Evolutionary conservation across 306 rosid genomes (phyloP).

Genomic region (Dalbergia cochinchinensis): DNA sequence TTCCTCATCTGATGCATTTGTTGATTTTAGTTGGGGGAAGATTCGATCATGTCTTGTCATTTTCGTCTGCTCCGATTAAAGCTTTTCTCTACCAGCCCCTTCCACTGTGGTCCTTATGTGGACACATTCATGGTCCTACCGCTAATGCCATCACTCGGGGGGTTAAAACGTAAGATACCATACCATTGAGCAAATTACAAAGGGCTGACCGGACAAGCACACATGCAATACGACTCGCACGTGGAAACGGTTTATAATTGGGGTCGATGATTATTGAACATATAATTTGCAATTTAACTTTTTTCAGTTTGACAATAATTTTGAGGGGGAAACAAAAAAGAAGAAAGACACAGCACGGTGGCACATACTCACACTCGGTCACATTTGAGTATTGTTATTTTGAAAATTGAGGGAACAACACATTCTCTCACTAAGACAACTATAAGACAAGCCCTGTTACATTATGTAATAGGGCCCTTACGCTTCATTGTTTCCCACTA

Average conservation of each 20-base stretch:
- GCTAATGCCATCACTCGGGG: conserved; percentile 30
- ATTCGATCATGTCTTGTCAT: conserved; percentile 53
- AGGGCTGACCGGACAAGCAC: conserved; percentile 55
- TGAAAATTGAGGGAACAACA: conserved; percentile 49
- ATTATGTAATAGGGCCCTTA: conserved; percentile 60
- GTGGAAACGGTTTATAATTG: conserved; percentile 32
- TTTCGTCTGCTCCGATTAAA: conserved; percentile 49
- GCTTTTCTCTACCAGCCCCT: conserved; percentile 37
- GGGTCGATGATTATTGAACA: conserved; percentile 23
- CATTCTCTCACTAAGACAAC: conserved; percentile 60
- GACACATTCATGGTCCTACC: not conserved
- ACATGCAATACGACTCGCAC: conserved; percentile 51
- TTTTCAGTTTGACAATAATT: not conserved
- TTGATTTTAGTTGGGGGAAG: conserved; percentile 51
- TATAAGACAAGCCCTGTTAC: conserved; percentile 62
- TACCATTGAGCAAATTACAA: conserved; percentile 47
- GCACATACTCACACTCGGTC: not conserved
- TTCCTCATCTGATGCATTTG: conserved; percentile 33
- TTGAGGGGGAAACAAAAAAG: not conserved
- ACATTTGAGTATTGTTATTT: conserved; percentile 13
- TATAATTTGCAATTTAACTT: conserved; percentile 23
- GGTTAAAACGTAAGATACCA: conserved; percentile 3
- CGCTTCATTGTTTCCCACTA: conserved; percentile 80
- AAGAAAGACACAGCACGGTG: not conserved
- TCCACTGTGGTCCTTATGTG: conserved; percentile 54